Evolutionary conservation across 495 filamentous ascomycete species (phyloP).

Genomic region (Aspergillus leporis): DNA sequence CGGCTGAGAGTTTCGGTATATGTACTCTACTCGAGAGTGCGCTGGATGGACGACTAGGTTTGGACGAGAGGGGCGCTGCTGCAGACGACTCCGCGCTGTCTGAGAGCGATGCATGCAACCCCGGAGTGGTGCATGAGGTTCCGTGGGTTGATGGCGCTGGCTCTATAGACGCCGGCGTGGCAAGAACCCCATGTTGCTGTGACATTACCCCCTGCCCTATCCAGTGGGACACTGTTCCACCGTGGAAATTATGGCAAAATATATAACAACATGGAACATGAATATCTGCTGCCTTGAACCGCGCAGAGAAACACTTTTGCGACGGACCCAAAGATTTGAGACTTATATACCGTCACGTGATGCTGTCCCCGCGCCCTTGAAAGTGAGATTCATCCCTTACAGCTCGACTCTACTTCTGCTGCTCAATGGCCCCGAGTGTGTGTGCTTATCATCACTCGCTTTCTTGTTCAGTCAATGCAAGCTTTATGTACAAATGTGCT

Average conservation of each 20-base stretch:
- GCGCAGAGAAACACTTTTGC: neutral
- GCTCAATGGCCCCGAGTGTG: neutral
- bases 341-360: conserved; percentile 37
- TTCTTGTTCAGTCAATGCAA: neutral
- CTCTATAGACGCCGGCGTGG: conserved; percentile 29
- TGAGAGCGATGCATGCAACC: conserved; percentile 17
- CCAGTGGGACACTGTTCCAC: conserved; percentile 5
- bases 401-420: neutral
- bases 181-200: conserved; percentile 28
- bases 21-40: conserved; percentile 18
- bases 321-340: conserved; percentile 26
- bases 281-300: neutral
- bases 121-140: conserved; percentile 14
- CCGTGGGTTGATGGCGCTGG: conserved; percentile 22
- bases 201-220: conserved; percentile 24
- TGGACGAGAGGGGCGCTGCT: conserved; percentile 3
- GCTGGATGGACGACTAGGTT: conserved; percentile 12
- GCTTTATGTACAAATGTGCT: neutral
- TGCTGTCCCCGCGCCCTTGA: neutral
- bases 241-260: neutral
- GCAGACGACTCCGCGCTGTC: conserved; percentile 12
- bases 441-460: neutral
- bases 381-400: neutral
- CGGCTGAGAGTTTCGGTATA: conserved; percentile 27
- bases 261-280: conserved; percentile 1